Conservation (phyloP, 23 red algal genomes). For the Gracilaria domingensis region DNA sequence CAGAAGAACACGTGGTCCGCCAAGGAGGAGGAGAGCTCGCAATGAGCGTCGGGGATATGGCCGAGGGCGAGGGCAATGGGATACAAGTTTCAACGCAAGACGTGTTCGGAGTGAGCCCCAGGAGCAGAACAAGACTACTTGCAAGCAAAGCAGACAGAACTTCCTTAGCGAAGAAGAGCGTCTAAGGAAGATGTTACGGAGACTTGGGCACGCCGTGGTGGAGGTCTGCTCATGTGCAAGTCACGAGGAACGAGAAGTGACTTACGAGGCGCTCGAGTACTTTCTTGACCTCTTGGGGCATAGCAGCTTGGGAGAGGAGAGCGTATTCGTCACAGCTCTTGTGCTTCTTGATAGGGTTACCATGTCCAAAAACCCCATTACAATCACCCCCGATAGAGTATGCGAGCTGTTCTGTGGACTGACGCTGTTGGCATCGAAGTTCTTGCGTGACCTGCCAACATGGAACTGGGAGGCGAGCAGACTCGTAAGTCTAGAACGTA, state of each 20-base stretch:
- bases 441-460: constrained; percentile 28
- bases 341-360: background rate
- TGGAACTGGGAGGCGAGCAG: constrained; percentile 32
- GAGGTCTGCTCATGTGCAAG: background rate
- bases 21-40: background rate
- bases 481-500: background rate
- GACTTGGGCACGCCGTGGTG: constrained; percentile 6
- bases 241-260: background rate
- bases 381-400: constrained; percentile 17
- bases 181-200: background rate
- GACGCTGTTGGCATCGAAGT: constrained; percentile 14
- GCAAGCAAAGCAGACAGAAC: background rate
- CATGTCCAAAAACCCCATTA: background rate
- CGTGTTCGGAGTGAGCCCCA: background rate
- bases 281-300: constrained; percentile 5
- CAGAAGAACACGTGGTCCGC: background rate
- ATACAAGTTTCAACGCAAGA: background rate
- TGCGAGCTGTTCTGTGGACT: constrained; percentile 24
- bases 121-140: background rate
- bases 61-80: background rate
- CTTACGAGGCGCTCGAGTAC: constrained; percentile 1
- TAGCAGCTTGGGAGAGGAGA: constrained; percentile 16
- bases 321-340: constrained; percentile 16
- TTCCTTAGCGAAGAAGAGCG: background rate
- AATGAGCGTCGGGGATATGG: background rate